A percentile compares a stretch with the other conserved stretches of the same genome.
Conservation (phyloP, 2,329 filamentous ascomycete genomes). For the Penicillium sp. region DNA sequence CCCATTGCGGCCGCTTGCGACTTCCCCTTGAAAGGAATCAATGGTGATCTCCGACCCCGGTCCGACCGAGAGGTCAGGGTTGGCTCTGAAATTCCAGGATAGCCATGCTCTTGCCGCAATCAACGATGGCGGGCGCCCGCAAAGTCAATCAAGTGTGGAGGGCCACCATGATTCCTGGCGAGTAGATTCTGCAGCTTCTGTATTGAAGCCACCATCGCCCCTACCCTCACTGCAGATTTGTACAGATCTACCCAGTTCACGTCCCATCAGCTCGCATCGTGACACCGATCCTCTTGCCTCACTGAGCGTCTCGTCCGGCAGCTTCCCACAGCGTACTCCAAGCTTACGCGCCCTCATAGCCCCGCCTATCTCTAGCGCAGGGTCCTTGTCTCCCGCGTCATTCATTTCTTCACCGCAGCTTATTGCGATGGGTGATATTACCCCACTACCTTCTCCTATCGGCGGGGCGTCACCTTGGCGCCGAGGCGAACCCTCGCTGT, state of each 20-base stretch:
- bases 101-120: conserved; percentile 7
- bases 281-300: conserved; percentile 38
- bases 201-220: conserved; percentile 10
- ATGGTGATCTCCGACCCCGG: conserved; percentile 19
- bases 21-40: neutral
- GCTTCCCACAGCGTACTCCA: conserved; percentile 45
- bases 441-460: conserved; percentile 75
- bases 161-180: neutral
- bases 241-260: conserved; percentile 31
- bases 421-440: conserved; percentile 74
- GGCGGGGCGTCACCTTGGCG: conserved; percentile 41
- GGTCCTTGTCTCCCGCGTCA: conserved; percentile 61
- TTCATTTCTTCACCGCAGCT: conserved; percentile 72
- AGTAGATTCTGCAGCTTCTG: conserved; percentile 14
- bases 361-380: conserved; percentile 40
- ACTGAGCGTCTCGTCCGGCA: conserved; percentile 44
- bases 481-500: conserved; percentile 53
- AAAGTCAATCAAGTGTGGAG: neutral
- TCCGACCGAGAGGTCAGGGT: conserved; percentile 19
- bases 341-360: conserved; percentile 45
- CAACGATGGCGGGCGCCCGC: conserved; percentile 7
- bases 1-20: conserved; percentile 10
- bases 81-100: conserved; percentile 15
- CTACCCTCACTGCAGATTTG: conserved; percentile 37
- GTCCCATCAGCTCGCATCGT: conserved; percentile 29